Conservation (phyloP, 495 filamentous ascomycete genomes). For the Aspergillus kassunensis region DNA sequence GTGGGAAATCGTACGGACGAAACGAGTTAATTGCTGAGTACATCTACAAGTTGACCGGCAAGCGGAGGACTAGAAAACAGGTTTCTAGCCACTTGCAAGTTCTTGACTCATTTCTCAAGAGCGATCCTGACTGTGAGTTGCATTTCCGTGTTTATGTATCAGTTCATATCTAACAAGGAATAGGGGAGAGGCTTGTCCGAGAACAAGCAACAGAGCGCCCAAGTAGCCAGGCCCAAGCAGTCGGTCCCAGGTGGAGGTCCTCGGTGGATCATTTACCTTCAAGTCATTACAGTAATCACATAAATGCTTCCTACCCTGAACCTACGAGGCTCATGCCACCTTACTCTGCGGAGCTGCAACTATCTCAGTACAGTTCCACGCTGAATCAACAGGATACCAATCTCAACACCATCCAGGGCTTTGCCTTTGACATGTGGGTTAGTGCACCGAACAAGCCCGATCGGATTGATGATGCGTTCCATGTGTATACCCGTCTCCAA, state of each 20-base stretch:
- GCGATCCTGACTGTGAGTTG: conserved; percentile 50
- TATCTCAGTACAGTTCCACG: conserved; percentile 34
- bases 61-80: conserved; percentile 70
- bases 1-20: conserved; percentile 71
- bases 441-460: conserved; percentile 39
- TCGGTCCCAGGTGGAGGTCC: conserved; percentile 35
- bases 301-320: conserved; percentile 31
- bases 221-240: conserved; percentile 31
- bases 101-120: conserved; percentile 73
- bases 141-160: not conserved
- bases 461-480: conserved; percentile 39
- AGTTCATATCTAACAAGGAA: conserved; percentile 14
- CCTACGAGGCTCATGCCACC: conserved; percentile 31
- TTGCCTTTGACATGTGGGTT: conserved; percentile 53
- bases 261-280: conserved; percentile 40
- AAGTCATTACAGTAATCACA: conserved; percentile 29
- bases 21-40: conserved; percentile 90
- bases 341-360: conserved; percentile 35
- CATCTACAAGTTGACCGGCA: conserved; percentile 67
- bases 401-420: conserved; percentile 34
- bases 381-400: conserved; percentile 33
- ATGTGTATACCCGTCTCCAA: conserved; percentile 50
- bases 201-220: conserved; percentile 38
- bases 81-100: conserved; percentile 97
- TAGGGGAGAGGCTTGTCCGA: conserved; percentile 44